phyloP scores from a whole-genome alignment of 169 alveolate species.

The Plasmodium vinckei region DNA sequence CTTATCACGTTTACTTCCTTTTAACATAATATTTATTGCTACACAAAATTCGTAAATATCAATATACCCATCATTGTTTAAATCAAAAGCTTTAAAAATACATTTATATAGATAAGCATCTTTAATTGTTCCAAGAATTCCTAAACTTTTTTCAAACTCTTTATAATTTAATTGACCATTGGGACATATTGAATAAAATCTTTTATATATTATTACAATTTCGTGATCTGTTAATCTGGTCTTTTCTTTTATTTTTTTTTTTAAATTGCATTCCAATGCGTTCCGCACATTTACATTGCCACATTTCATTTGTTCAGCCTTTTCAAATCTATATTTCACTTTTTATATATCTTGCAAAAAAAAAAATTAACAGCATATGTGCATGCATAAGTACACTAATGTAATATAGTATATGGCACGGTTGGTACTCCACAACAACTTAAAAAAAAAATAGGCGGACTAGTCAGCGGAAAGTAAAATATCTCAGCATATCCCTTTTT shows the following conservation, averaged over 20 bases:
- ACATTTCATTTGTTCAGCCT: conserved; percentile 24
- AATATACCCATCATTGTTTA: conserved; percentile 81
- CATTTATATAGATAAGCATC: conserved; percentile 57
- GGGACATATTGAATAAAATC: conserved; percentile 24
- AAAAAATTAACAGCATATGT: too few relatives aligned
- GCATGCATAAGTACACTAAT: too few relatives aligned
- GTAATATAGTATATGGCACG: too few relatives aligned
- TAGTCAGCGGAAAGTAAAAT: too few relatives aligned
- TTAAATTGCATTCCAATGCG: conserved; percentile 23
- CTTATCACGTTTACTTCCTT: conserved; percentile 82
- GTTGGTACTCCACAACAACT: too few relatives aligned
- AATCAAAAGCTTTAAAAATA: conserved; percentile 87
- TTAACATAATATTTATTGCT: conserved; percentile 85
- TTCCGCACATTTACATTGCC: conserved; percentile 24
- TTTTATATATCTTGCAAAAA: too few relatives aligned
- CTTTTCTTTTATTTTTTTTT: conserved; percentile 41
- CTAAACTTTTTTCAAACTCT: conserved; percentile 71
- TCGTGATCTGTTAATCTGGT: conserved; percentile 46
- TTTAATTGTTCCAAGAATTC: conserved; percentile 73
- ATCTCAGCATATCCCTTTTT: too few relatives aligned
- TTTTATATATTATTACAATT: conserved; percentile 22
- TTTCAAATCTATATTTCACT: too few relatives aligned
- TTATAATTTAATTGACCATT: conserved; percentile 24
- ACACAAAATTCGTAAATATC: conserved; percentile 86
- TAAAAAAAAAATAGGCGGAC: too few relatives aligned